Conservation (phyloP, 2,329 filamentous ascomycete genomes). For the Exserohilum rostratum region DNA sequence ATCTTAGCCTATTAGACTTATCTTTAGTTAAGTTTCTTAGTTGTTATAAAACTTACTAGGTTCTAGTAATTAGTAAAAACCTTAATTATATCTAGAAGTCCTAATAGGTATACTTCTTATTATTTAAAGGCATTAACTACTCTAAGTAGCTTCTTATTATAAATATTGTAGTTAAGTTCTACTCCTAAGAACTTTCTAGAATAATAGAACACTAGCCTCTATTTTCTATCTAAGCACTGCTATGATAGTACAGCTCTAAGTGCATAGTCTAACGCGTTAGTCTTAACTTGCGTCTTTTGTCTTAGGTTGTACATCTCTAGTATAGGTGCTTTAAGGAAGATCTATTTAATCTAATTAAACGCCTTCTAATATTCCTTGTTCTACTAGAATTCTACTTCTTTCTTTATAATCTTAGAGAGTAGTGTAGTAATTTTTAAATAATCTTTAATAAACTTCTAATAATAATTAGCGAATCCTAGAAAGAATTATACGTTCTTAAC, state of each 20-base stretch:
- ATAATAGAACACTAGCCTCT: constrained; percentile 29
- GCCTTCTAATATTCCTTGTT: background rate
- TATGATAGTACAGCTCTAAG: background rate
- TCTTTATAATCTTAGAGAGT: background rate
- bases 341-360: background rate
- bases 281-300: background rate
- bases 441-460: background rate
- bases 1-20: background rate
- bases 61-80: constrained; percentile 21
- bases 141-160: constrained; percentile 14
- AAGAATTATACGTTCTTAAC: constrained; percentile 19
- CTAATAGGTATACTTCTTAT: too few species aligned
- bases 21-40: constrained; percentile 1
- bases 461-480: background rate
- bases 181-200: constrained; percentile 11
- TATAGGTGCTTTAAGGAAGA: background rate
- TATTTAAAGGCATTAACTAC: background rate
- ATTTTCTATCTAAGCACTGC: constrained; percentile 16
- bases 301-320: background rate
- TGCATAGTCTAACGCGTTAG: constrained; percentile 1
- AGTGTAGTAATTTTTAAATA: background rate
- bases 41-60: constrained; percentile 9
- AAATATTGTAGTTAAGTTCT: constrained; percentile 20
- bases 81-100: background rate
- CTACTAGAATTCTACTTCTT: background rate